Conservation (phyloP, 345 rosid species). For the Cochlearia excelsa region DNA sequence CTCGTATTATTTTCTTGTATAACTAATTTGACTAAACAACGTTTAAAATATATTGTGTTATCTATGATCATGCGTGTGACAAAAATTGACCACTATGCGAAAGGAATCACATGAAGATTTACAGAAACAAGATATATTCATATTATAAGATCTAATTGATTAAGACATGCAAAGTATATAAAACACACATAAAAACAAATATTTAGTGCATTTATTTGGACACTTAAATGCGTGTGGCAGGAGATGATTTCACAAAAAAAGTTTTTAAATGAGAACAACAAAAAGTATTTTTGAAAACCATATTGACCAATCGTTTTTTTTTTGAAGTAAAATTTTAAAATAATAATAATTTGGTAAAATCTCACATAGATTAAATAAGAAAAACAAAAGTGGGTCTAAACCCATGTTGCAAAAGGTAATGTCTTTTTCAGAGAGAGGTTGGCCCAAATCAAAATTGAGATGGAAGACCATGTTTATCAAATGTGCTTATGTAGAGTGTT, state of each 20-base stretch:
- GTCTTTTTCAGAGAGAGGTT: slow-evolving; percentile 41
- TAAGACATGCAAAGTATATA: slow-evolving; percentile 15
- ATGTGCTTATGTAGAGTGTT: too few relatives aligned
- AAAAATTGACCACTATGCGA: slow-evolving; percentile 7
- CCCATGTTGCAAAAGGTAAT: slow-evolving; percentile 38
- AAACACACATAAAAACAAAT: background rate
- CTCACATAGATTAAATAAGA: background rate
- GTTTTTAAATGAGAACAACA: background rate
- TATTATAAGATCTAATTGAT: slow-evolving; percentile 25
- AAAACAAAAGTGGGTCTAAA: slow-evolving; percentile 27
- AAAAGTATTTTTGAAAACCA: too few relatives aligned
- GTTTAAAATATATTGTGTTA: too few relatives aligned
- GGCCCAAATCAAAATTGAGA: slow-evolving; percentile 38
- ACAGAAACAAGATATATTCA: slow-evolving; percentile 11
- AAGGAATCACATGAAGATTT: slow-evolving; percentile 8
- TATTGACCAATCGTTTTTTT: slow-evolving; percentile 7
- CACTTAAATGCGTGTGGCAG: slow-evolving; percentile 21
- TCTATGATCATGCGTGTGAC: slow-evolving; percentile 14
- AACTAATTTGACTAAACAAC: too few relatives aligned
- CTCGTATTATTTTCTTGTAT: too few relatives aligned
- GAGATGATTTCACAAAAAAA: background rate
- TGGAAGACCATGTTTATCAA: too few relatives aligned
- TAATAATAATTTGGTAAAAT: background rate
- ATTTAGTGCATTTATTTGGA: background rate
- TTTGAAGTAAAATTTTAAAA: slow-evolving; percentile 3